Percentiles rank a stretch among this genome's conserved stretches.
These are phyloP conservation scores for Nadsonia fulvescens DNA, from an alignment of 805 yeast species.

Conservation along the genomic window DNA sequence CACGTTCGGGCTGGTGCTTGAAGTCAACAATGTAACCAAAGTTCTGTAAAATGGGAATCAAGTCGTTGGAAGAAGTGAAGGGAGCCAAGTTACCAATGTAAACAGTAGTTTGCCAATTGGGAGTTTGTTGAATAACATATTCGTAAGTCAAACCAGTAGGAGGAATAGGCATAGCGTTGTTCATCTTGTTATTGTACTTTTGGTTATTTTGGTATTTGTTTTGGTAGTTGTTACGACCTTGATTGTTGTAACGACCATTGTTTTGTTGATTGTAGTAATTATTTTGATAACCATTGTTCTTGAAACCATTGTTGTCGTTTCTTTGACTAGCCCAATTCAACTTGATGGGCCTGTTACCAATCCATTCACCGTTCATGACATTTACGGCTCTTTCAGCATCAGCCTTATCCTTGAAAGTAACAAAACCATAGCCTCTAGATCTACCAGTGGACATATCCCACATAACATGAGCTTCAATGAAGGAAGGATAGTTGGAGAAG, in stretches of 20 bases:
- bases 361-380: conserved; percentile 53
- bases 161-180: too few relatives aligned
- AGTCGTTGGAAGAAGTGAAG: conserved; percentile 51
- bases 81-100: conserved; percentile 76
- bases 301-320: too few relatives aligned
- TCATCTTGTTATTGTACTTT: too few relatives aligned
- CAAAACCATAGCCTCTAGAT: conserved; percentile 83
- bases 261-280: background rate
- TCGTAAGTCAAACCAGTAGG: conserved; percentile 41
- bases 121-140: conserved; percentile 56
- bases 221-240: background rate
- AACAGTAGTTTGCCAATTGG: conserved; percentile 71
- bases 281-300: conserved; percentile 2
- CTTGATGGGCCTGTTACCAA: conserved; percentile 62
- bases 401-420: conserved; percentile 43
- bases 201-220: background rate
- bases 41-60: conserved; percentile 54
- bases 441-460: conserved; percentile 94
- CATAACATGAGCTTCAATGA: conserved; percentile 81
- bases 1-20: conserved; percentile 62
- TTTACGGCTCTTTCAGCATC: conserved; percentile 64
- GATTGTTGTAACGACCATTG: background rate
- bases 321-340: conserved; percentile 81
- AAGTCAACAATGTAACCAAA: conserved; percentile 74
- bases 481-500: conserved; percentile 38